phyloP scores from a whole-genome alignment of 257 asterid genomes.

The Solanum appendiculatum region DNA sequence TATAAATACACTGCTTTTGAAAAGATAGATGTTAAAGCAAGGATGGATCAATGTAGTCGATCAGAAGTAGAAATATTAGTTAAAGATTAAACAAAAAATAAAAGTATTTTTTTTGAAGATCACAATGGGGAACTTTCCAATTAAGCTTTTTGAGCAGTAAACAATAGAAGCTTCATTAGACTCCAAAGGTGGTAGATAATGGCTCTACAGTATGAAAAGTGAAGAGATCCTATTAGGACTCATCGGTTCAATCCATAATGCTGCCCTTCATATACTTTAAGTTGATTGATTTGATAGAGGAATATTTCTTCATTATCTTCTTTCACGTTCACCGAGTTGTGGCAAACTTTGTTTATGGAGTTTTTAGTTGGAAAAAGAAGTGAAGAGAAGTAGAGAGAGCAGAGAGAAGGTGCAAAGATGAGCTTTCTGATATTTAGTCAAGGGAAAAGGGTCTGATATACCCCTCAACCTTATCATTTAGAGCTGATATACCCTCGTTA shows the following conservation, averaged over 20 bases:
- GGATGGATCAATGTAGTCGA: neutral
- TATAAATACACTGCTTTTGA: neutral
- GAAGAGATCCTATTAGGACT: neutral
- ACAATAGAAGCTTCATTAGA: neutral
- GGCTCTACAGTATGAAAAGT: neutral
- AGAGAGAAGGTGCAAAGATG: neutral
- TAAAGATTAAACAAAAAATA: neutral
- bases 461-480: neutral
- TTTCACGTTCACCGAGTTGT: neutral
- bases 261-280: neutral
- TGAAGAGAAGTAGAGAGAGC: neutral
- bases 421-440: neutral
- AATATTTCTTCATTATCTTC: neutral
- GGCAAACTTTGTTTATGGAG: neutral
- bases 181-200: neutral
- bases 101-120: neutral
- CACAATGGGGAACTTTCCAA: neutral
- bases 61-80: neutral
- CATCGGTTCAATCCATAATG: neutral
- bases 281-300: neutral
- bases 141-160: neutral
- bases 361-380: neutral
- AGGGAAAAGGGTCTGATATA: neutral
- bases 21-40: neutral
- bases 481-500: neutral